These are phyloP conservation scores for Brassica napus DNA, from an alignment of 345 rosid genomes.

Conservation along the genomic window DNA sequence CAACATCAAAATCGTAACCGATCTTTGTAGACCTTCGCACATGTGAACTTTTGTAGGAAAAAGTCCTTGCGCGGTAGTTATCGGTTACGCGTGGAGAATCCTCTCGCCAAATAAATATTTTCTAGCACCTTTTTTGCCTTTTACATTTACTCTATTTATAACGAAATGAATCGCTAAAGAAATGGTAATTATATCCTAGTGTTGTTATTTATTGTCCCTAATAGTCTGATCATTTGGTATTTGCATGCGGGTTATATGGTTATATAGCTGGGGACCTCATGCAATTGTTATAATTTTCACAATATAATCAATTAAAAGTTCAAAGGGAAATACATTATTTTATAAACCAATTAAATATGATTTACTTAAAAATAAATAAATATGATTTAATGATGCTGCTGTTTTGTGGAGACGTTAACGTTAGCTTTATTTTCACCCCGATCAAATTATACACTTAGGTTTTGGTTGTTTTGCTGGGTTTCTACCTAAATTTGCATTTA, in stretches of 20 bases:
- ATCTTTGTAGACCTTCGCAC: conserved; percentile 43
- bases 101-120: too few relatives aligned
- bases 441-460: not conserved
- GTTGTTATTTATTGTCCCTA: conserved; percentile 16
- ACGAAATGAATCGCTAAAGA: not conserved
- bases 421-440: not conserved
- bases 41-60: conserved; percentile 39
- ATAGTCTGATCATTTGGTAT: conserved; percentile 25
- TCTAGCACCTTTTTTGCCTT: not conserved
- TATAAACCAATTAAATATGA: not conserved
- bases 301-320: not conserved
- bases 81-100: conserved; percentile 27
- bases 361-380: too few relatives aligned
- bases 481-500: not conserved
- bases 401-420: not conserved
- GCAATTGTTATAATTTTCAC: not conserved
- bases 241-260: conserved; percentile 35
- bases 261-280: conserved; percentile 34
- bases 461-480: not conserved
- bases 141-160: not conserved
- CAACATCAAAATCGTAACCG: conserved; percentile 30
- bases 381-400: not conserved
- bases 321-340: not conserved
- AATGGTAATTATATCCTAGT: not conserved
- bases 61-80: conserved; percentile 36